Conservation (phyloP, 306 rosid genomes). For the Macrotyloma uniflorum region DNA sequence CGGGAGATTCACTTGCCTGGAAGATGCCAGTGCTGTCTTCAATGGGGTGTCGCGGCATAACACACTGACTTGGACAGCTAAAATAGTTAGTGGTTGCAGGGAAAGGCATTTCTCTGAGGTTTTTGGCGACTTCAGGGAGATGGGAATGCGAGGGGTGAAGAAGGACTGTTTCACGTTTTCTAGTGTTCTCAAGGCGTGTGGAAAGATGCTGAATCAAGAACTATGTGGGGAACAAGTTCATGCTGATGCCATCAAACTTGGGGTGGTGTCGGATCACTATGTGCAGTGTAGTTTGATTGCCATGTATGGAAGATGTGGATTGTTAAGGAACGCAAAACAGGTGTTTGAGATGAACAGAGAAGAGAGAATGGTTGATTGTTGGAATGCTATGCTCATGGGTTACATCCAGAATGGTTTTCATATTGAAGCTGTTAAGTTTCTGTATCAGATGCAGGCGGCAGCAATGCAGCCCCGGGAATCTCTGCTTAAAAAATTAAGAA, state of each 20-base stretch:
- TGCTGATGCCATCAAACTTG: conserved; percentile 58
- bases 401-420: conserved; percentile 49
- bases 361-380: conserved; percentile 47
- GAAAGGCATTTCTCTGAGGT: conserved; percentile 53
- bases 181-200: conserved; percentile 69
- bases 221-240: conserved; percentile 59
- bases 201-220: conserved; percentile 48
- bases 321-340: conserved; percentile 49
- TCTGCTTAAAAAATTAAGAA: conserved; percentile 55
- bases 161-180: conserved; percentile 58
- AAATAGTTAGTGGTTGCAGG: conserved; percentile 47
- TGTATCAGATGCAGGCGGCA: conserved; percentile 58
- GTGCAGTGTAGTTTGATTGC: conserved; percentile 64
- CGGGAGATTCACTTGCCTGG: conserved; percentile 50
- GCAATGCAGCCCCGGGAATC: conserved; percentile 56
- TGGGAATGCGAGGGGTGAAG: conserved; percentile 58
- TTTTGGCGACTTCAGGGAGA: conserved; percentile 50
- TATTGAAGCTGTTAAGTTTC: conserved; percentile 61
- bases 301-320: conserved; percentile 62
- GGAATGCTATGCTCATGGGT: conserved; percentile 71
- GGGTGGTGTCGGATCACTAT: conserved; percentile 43
- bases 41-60: conserved; percentile 35
- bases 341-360: conserved; percentile 47
- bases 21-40: conserved; percentile 54
- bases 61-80: conserved; percentile 59